phyloP scores from a whole-genome alignment of 2,329 filamentous ascomycete species.

The Pezicula neosporulosa region DNA sequence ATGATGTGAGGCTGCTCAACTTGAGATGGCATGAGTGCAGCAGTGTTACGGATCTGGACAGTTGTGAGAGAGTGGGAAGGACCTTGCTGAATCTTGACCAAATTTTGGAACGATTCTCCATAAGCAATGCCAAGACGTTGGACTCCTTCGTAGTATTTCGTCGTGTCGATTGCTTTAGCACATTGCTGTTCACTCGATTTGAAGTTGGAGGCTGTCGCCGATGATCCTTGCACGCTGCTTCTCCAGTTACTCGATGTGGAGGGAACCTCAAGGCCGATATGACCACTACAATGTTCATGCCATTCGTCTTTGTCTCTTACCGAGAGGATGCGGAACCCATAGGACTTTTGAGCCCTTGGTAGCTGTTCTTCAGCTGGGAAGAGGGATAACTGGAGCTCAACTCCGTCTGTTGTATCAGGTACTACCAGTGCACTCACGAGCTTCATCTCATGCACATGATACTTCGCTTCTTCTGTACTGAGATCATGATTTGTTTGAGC shows the following conservation, averaged over 20 bases:
- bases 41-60: background rate
- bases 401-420: slow-evolving; percentile 35
- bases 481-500: slow-evolving; percentile 6
- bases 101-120: background rate
- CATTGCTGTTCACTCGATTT: background rate
- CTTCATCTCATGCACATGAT: too few relatives aligned
- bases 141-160: background rate
- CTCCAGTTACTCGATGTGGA: background rate
- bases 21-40: too few relatives aligned
- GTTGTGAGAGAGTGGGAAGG: background rate
- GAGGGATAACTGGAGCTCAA: slow-evolving; percentile 28
- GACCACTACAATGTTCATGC: slow-evolving; percentile 31
- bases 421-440: slow-evolving; percentile 35
- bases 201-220: background rate
- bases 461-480: too few relatives aligned
- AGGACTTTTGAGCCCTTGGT: background rate
- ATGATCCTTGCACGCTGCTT: background rate
- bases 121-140: background rate
- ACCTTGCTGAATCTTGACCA: background rate
- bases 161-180: background rate
- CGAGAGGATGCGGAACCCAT: background rate
- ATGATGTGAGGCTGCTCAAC: too few relatives aligned
- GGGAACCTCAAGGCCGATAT: slow-evolving; percentile 21
- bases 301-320: slow-evolving; percentile 11
- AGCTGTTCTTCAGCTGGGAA: background rate